Evolutionary conservation across 345 rosid genomes (phyloP).

Genomic region (Brassica carinata): DNA sequence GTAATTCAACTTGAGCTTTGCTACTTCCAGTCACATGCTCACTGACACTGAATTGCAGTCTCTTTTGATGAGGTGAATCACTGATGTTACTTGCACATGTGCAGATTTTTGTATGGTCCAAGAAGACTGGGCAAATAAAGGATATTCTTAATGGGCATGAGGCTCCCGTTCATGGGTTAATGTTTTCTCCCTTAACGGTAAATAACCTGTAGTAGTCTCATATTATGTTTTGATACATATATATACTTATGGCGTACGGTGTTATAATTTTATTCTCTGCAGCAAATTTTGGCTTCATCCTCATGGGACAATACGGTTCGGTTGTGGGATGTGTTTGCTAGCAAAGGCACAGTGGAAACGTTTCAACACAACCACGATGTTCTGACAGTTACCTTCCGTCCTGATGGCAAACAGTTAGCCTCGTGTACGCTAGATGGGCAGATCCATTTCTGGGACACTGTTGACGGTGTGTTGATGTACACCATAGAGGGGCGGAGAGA

Average conservation of each 20-base stretch:
- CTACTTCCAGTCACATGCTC: not conserved
- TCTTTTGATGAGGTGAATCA: not conserved
- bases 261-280: not conserved
- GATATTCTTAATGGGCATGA: slow-evolving; percentile 95
- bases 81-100: slow-evolving; percentile 13
- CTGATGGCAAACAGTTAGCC: slow-evolving; percentile 94
- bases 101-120: slow-evolving; percentile 98
- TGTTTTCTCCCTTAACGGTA: slow-evolving; percentile 86
- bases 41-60: not conserved
- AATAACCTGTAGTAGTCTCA: slow-evolving; percentile 38
- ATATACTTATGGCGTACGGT: slow-evolving; percentile 9
- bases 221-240: not conserved
- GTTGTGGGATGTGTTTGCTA: slow-evolving; percentile 92
- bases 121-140: slow-evolving; percentile 93
- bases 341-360: slow-evolving; percentile 85
- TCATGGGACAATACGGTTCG: slow-evolving; percentile 97
- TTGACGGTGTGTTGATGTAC: slow-evolving; percentile 83
- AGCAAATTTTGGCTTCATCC: slow-evolving; percentile 76
- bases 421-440: slow-evolving; percentile 91
- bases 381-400: slow-evolving; percentile 84
- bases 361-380: slow-evolving; percentile 93
- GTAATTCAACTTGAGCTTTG: slow-evolving; percentile 41
- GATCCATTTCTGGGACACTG: slow-evolving; percentile 96
- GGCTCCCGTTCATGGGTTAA: slow-evolving; percentile 96
- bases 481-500: slow-evolving; percentile 97